Conservation (phyloP, 163 green algal species). For the Trebouxiophyceae sp. region DNA sequence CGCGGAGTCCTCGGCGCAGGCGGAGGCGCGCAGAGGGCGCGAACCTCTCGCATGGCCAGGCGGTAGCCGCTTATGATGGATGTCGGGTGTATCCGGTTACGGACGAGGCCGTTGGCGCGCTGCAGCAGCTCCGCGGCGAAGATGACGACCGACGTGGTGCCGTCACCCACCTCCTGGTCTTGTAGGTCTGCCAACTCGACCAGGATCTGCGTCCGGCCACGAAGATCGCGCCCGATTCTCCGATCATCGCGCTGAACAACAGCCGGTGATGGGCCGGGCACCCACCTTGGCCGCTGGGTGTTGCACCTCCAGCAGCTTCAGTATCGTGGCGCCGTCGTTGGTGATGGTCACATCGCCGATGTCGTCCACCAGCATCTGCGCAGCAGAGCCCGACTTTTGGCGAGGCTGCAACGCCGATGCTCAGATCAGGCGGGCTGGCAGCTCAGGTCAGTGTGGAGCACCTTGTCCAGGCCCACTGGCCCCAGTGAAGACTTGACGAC, state of each 20-base stretch:
- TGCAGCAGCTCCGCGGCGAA: conserved; percentile 94
- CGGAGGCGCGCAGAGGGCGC: no score
- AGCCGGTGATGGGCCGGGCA: not conserved
- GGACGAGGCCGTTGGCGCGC: conserved; percentile 90
- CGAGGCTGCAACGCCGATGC: not conserved
- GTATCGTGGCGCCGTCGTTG: conserved; percentile 99
- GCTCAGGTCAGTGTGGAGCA: conserved; percentile 21
- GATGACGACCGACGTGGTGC: conserved; percentile 97
- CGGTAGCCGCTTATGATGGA: conserved; percentile 97
- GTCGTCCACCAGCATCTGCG: conserved; percentile 99
- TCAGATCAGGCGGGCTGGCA: not conserved
- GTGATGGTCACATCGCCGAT: conserved; percentile 99
- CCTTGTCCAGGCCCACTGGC: conserved; percentile 97
- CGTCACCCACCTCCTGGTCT: conserved; percentile 96
- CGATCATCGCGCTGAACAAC: not conserved
- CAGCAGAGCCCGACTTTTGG: not conserved
- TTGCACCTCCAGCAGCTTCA: conserved; percentile 98
- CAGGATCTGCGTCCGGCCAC: conserved; percentile 72
- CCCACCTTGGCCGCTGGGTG: conserved; percentile 96
- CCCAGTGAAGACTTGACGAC: conserved; percentile 96
- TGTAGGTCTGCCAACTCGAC: conserved; percentile 98
- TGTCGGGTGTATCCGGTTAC: conserved; percentile 95
- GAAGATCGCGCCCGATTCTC: not conserved
- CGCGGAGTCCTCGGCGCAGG: no score
- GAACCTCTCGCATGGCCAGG: conserved; percentile 94